A percentile compares a stretch with the other conserved stretches of the same genome.
Evolutionary conservation across 106 monocot species (phyloP).

Genomic region (Triglochin maritima): DNA sequence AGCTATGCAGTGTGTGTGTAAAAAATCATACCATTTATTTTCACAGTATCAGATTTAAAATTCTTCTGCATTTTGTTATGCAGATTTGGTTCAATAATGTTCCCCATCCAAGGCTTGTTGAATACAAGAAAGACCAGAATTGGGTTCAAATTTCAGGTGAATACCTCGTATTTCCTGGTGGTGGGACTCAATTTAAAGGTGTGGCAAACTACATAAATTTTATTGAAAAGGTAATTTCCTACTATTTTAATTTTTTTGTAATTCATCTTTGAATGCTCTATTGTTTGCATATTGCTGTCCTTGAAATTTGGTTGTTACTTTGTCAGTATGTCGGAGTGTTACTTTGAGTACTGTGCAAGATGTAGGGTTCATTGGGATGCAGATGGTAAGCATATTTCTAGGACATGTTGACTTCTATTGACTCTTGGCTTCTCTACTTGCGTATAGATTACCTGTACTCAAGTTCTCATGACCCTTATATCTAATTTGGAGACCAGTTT

Average conservation of each 20-base stretch:
- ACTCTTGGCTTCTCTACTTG: neutral
- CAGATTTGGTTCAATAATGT: conserved; percentile 94
- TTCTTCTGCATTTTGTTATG: neutral
- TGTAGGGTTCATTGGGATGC: conserved; percentile 87
- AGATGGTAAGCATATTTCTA: conserved; percentile 50
- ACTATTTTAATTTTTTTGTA: neutral
- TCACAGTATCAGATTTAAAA: neutral
- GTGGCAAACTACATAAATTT: conserved; percentile 62
- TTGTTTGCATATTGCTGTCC: neutral
- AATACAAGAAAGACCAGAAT: conserved; percentile 86
- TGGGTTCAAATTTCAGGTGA: conserved; percentile 78
- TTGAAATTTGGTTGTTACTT: neutral
- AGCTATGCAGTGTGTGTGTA: neutral
- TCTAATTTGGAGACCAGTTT: too few species aligned
- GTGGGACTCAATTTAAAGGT: conserved; percentile 96
- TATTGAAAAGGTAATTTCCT: conserved; percentile 57
- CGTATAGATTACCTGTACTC: neutral
- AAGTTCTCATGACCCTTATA: too few species aligned
- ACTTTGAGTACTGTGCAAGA: conserved; percentile 76
- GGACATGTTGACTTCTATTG: neutral
- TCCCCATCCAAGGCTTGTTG: conserved; percentile 70
- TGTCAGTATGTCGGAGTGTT: too few species aligned
- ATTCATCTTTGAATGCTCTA: neutral
- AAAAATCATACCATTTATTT: neutral
- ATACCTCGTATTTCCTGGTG: conserved; percentile 86